These are phyloP conservation scores for Suillus lakei DNA, from an alignment of 768 basidiomycete species.

Conservation along the genomic window DNA sequence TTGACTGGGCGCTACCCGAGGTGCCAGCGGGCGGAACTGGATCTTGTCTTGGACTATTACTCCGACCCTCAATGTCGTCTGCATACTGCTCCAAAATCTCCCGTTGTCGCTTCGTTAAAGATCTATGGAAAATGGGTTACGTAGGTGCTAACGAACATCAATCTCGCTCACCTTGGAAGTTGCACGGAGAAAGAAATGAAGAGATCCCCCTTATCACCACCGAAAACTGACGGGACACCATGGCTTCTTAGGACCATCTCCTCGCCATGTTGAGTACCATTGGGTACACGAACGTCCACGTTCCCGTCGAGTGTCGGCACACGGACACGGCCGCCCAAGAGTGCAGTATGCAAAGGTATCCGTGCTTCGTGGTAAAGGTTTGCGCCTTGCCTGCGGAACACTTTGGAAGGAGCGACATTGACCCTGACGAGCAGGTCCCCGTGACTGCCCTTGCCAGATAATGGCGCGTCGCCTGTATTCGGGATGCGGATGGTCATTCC, in stretches of 20 bases:
- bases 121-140: conserved; percentile 48
- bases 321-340: conserved; percentile 91
- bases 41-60: conserved; percentile 25
- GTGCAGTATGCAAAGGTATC: conserved; percentile 88
- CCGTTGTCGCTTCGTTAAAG: conserved; percentile 82
- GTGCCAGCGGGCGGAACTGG: conserved; percentile 20
- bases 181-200: conserved; percentile 88
- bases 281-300: conserved; percentile 90
- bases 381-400: conserved; percentile 88
- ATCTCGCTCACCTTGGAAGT: conserved; percentile 79
- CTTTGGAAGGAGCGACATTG: conserved; percentile 79
- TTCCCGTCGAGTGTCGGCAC: conserved; percentile 96
- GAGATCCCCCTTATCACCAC: conserved; percentile 75
- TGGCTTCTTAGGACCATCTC: conserved; percentile 93
- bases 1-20: conserved; percentile 26
- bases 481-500: conserved; percentile 90
- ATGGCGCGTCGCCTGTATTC: conserved; percentile 81
- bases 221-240: conserved; percentile 71
- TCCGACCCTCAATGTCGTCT: conserved; percentile 86
- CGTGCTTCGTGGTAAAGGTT: conserved; percentile 90
- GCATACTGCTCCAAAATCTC: conserved; percentile 89
- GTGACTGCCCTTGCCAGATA: conserved; percentile 73
- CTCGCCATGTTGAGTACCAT: conserved; percentile 95
- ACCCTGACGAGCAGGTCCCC: conserved; percentile 92
- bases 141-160: conserved; percentile 12